Evolutionary conservation across 257 asterid species (phyloP).

Genomic region (Rubia yunnanensis): DNA sequence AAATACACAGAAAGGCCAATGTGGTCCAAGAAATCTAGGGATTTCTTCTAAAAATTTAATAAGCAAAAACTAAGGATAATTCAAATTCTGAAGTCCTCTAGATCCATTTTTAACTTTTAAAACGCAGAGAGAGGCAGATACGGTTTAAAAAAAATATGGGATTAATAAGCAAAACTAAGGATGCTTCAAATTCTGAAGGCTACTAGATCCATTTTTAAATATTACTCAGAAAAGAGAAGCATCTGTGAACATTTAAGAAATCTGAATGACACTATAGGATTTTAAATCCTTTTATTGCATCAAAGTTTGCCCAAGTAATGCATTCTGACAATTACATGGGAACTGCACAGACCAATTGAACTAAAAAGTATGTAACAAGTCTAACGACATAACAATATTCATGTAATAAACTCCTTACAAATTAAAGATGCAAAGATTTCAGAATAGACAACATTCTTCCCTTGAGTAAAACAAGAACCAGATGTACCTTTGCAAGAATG

Average conservation of each 20-base stretch:
- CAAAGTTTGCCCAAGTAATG: neutral
- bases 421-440: neutral
- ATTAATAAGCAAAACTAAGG: neutral
- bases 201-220: neutral
- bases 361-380: neutral
- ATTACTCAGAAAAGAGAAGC: neutral
- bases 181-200: neutral
- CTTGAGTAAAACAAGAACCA: neutral
- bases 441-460: neutral
- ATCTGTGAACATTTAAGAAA: neutral
- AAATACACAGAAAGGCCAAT: neutral
- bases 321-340: neutral
- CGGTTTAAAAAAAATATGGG: neutral
- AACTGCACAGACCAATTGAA: neutral
- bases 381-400: neutral
- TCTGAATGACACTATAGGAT: neutral
- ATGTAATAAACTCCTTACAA: neutral
- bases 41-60: neutral
- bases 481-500: slow-evolving; percentile 87
- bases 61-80: neutral
- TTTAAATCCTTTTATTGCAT: neutral
- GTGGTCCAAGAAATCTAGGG: neutral
- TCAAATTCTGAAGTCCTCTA: neutral
- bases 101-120: too few relatives aligned
- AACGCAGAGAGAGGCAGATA: neutral